Evolutionary conservation across 1,139 yeast species (phyloP).

Genomic region (Suhomyces wounanorum): DNA sequence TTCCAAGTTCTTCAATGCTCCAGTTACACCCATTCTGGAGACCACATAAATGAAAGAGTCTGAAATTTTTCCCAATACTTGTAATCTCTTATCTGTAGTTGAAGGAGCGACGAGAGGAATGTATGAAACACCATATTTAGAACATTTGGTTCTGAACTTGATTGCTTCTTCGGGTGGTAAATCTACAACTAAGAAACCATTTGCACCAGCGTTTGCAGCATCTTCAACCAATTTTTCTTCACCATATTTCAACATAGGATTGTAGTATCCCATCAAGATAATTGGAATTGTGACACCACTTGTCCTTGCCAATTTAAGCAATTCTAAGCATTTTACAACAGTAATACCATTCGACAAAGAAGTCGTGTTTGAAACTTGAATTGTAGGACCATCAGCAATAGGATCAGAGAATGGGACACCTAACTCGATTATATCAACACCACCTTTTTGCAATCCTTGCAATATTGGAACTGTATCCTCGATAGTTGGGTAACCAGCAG

Average conservation of each 20-base stretch:
- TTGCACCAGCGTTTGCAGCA: conserved; percentile 85
- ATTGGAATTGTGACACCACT: conserved; percentile 88
- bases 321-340: conserved; percentile 64
- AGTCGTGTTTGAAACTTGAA: conserved; percentile 78
- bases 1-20: conserved; percentile 71
- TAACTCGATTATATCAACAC: conserved; percentile 90
- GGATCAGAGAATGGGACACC: conserved; percentile 99
- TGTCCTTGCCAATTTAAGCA: conserved; percentile 73
- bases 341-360: conserved; percentile 85
- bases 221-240: conserved; percentile 80
- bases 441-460: conserved; percentile 89
- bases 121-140: conserved; percentile 71
- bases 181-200: conserved; percentile 92
- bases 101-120: conserved; percentile 96
- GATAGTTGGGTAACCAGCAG: conserved; percentile 90
- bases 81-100: conserved; percentile 85
- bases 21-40: conserved; percentile 97
- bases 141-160: conserved; percentile 74
- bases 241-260: conserved; percentile 88
- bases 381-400: conserved; percentile 97
- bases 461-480: conserved; percentile 87
- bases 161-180: conserved; percentile 98
- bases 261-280: conserved; percentile 95
- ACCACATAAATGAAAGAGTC: conserved; percentile 96
- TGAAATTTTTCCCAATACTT: conserved; percentile 77